These are phyloP conservation scores for Chaetomium fimeti DNA, from an alignment of 495 filamentous ascomycete species.

Conservation along the genomic window DNA sequence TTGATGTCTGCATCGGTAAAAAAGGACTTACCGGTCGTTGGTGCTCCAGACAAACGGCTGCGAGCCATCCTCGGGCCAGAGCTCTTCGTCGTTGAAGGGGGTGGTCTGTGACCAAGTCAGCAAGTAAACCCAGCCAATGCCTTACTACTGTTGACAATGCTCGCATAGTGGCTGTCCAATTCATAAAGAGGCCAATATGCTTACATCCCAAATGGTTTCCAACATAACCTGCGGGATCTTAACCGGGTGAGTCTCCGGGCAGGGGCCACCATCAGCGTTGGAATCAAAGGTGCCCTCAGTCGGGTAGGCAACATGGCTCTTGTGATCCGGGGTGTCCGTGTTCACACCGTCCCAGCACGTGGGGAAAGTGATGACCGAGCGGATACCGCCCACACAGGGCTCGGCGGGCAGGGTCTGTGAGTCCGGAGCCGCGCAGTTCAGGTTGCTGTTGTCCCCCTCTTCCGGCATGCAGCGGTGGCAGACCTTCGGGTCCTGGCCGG, in stretches of 20 bases:
- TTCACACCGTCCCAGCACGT: constrained; percentile 41
- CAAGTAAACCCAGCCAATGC: neutral
- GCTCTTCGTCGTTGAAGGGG: constrained; percentile 39
- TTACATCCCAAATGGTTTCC: constrained; percentile 23
- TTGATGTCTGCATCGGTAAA: neutral
- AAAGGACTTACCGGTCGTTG: constrained; percentile 40
- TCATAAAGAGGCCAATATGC: neutral
- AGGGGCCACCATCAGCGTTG: constrained; percentile 22
- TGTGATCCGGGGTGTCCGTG: constrained; percentile 38
- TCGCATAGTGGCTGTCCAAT: neutral
- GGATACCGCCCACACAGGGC: constrained; percentile 41
- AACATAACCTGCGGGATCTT: constrained; percentile 31
- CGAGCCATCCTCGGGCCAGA: constrained; percentile 28
- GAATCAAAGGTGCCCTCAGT: neutral
- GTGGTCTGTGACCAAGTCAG: constrained; percentile 13
- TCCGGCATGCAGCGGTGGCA: constrained; percentile 52
- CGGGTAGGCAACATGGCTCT: constrained; percentile 20
- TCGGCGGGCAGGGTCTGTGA: constrained; percentile 13
- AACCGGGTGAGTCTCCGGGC: constrained; percentile 28
- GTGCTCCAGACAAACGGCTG: constrained; percentile 50
- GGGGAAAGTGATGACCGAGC: constrained; percentile 46
- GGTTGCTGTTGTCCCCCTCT: constrained; percentile 1
- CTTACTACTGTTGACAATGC: neutral
- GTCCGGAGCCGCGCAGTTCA: constrained; percentile 9
- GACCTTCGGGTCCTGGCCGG: constrained; percentile 39